A percentile compares a stretch with the other conserved stretches of the same genome.
Evolutionary conservation across 2,329 filamentous ascomycete genomes (phyloP).

Genomic region (Uncinocarpus reesii): DNA sequence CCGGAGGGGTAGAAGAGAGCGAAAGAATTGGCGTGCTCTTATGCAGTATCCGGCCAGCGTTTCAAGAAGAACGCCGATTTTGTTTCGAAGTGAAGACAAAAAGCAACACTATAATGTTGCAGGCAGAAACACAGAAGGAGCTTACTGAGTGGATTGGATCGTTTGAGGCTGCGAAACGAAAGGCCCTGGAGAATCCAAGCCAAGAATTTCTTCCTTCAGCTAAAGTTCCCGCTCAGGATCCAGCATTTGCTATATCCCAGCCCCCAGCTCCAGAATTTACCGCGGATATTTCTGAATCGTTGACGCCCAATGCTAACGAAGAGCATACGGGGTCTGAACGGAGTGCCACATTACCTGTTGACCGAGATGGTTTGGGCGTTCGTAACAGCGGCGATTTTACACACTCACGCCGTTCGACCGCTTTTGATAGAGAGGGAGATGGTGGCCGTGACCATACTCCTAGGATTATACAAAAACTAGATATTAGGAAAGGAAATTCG

Average conservation of each 20-base stretch:
- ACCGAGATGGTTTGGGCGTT: slow-evolving; percentile 46
- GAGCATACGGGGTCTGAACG: slow-evolving; percentile 51
- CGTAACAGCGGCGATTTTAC: slow-evolving; percentile 65
- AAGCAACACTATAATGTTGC: slow-evolving; percentile 75
- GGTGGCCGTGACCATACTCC: slow-evolving; percentile 69
- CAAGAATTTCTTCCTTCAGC: slow-evolving; percentile 39
- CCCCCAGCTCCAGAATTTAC: slow-evolving; percentile 85
- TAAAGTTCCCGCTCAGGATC: slow-evolving; percentile 42
- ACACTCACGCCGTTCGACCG: slow-evolving; percentile 39
- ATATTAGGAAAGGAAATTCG: slow-evolving; percentile 62
- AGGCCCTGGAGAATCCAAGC: slow-evolving; percentile 66
- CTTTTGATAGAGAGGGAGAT: slow-evolving; percentile 55
- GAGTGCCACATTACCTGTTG: slow-evolving; percentile 53
- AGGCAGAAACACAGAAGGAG: slow-evolving; percentile 84
- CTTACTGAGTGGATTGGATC: slow-evolving; percentile 91
- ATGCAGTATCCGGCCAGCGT: slow-evolving; percentile 82
- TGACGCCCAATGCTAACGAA: slow-evolving; percentile 45
- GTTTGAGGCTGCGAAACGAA: slow-evolving; percentile 89
- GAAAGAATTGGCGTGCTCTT: slow-evolving; percentile 92
- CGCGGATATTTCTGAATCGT: slow-evolving; percentile 61
- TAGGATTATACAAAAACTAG: slow-evolving; percentile 84
- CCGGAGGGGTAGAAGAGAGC: slow-evolving; percentile 80
- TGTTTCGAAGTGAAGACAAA: slow-evolving; percentile 99
- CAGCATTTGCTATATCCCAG: slow-evolving; percentile 86
- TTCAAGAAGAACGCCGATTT: slow-evolving; percentile 86